Base-by-base conservation (phyloP, 441 rosid genomes). In the Bruguiera hainesii region DNA sequence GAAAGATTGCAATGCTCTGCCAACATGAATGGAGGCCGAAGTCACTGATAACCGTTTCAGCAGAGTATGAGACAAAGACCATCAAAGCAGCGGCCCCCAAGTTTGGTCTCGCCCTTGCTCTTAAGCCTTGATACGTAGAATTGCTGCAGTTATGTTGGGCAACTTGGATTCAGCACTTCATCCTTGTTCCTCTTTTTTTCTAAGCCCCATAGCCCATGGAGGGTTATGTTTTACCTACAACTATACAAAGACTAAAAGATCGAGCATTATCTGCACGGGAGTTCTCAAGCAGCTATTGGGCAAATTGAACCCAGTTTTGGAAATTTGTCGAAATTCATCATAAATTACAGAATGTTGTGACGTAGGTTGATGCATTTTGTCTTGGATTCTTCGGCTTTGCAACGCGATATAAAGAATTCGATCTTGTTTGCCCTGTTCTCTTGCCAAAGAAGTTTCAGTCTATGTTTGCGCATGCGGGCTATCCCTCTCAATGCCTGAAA, bases 21-120 rank as follows among this genome's bases (percentile, higher is more conserved):
- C 97, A 91, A 73, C 84, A 75, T 48, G 93, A 87, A 70, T 87
- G 95, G 90, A 87, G 93, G 78, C 91, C 88, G 0, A 87, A 85
- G 66, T 91, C 97, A 1, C 79, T 82, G 35, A 26, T 87, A 35
- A 91, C 89, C 0, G 50, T 91, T 50, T 89, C 97, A 2, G 89
- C 87, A 0, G 97, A 91, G 80, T 80, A 79, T 42, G 97, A 91
- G 72, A 67, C 90, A 0, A 87, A 89, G 75, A 71, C 85, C 65
- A 65, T 68, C 63, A 77, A 75, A 66, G 79, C 89, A 63, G 68
- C 82, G 4, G 35, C 58, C 16, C 89, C 96, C 2, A 89, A 77
- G 85, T 29, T 84, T 16, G 97, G 97, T 67, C 86, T 91, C 11
- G 86, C 91, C 13, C 72, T 91, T 29, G 89, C 89, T 62, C 91